Percentiles rank a stretch among this genome's conserved stretches.
phyloP scores from a whole-genome alignment of 164 flowering plant genomes.

The Amborella trichopoda region DNA sequence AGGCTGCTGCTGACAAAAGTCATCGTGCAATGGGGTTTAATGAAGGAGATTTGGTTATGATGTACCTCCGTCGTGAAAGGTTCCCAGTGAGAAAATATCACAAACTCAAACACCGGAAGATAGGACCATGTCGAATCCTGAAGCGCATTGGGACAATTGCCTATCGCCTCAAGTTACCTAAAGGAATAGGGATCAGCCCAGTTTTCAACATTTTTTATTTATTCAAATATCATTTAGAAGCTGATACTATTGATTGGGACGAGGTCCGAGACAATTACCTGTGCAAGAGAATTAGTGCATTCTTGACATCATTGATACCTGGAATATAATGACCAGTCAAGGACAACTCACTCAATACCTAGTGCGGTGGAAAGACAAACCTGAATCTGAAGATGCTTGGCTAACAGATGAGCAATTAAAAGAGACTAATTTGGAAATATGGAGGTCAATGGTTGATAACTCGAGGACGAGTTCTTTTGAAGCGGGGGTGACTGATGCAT shows the following conservation, averaged over 20 bases:
- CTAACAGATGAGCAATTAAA: neutral
- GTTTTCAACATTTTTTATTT: conserved; percentile 1
- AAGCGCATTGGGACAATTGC: neutral
- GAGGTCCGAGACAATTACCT: too few species aligned
- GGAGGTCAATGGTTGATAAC: neutral
- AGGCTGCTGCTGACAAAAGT: neutral
- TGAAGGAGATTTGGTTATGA: conserved; percentile 6
- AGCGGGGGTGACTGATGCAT: neutral
- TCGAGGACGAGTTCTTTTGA: conserved; percentile 1
- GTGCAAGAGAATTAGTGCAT: too few species aligned
- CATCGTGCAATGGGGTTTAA: neutral
- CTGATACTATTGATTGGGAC: too few species aligned
- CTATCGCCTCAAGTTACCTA: neutral
- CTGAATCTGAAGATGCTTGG: neutral
- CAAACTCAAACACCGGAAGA: conserved; percentile 1
- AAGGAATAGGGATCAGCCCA: neutral
- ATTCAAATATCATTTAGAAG: conserved; percentile 2
- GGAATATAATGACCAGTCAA: neutral
- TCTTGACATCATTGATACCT: neutral
- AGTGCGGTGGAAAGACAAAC: neutral
- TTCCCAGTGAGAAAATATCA: neutral
- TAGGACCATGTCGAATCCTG: neutral
- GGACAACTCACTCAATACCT: neutral
- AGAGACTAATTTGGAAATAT: neutral
- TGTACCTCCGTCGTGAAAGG: too few species aligned